Conservation (phyloP, 164 flowering plant species). For the Dillenia turbinata region DNA sequence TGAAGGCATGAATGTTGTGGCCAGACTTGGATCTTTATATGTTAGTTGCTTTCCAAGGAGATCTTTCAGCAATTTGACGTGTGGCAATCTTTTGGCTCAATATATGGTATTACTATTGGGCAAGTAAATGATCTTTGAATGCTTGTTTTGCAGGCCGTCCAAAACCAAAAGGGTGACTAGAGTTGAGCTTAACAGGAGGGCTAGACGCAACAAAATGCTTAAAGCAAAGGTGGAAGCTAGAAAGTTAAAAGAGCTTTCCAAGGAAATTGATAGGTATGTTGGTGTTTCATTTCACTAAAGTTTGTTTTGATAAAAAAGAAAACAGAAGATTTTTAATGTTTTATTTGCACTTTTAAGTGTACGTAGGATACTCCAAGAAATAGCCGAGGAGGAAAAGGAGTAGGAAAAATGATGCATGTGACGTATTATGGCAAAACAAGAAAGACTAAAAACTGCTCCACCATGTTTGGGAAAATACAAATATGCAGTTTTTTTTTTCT, state of each 20-base stretch:
- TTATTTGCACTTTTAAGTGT: constrained; percentile 30
- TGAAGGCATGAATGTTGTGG: no score
- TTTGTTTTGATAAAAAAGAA: no score
- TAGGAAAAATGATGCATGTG: constrained; percentile 62
- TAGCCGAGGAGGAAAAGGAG: constrained; percentile 85
- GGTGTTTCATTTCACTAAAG: background rate
- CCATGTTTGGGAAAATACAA: constrained; percentile 93
- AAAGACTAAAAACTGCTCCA: constrained; percentile 65
- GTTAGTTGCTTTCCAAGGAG: no score
- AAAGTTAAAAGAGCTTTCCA: constrained; percentile 42
- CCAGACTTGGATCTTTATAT: no score
- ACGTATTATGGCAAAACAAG: constrained; percentile 63
- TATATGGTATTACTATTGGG: no score
- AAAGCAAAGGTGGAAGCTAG: constrained; percentile 61
- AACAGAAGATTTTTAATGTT: no score
- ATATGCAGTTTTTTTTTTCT: constrained; percentile 28
- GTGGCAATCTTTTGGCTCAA: no score
- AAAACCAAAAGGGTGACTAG: constrained; percentile 63
- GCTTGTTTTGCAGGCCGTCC: constrained; percentile 32
- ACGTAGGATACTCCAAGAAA: constrained; percentile 74
- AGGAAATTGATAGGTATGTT: constrained; percentile 74
- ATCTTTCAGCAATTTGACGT: no score
- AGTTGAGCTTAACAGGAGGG: constrained; percentile 73
- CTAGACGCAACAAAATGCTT: constrained; percentile 58
- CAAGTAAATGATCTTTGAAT: constrained; percentile 3